phyloP scores from a whole-genome alignment of 352 stramenopile genomes.

The Globisporangium irregulare region DNA sequence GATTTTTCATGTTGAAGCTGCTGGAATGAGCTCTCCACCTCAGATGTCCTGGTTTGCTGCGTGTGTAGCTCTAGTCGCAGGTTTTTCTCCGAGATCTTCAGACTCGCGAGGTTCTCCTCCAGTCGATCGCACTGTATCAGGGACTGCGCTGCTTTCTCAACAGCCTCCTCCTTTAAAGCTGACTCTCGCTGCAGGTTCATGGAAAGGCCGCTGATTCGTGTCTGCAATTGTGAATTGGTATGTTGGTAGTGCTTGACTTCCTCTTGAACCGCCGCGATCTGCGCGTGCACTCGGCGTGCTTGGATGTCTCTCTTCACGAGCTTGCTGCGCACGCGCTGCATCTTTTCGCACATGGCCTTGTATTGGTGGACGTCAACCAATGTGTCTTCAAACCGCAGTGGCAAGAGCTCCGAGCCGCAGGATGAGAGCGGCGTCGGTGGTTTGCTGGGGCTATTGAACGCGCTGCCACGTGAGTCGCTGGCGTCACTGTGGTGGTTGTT shows the following conservation, averaged over 20 bases:
- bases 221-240: constrained; percentile 7
- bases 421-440: constrained; percentile 17
- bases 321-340: constrained; percentile 32
- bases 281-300: constrained; percentile 30
- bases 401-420: constrained; percentile 27
- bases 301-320: constrained; percentile 35
- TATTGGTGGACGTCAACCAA: constrained; percentile 41
- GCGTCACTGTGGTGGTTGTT: neutral
- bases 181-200: constrained; percentile 21
- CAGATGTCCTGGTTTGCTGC: neutral
- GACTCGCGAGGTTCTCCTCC: neutral
- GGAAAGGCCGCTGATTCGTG: constrained; percentile 15
- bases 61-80: constrained; percentile 17
- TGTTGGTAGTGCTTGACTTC: constrained; percentile 14
- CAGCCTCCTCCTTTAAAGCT: constrained; percentile 26
- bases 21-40: constrained; percentile 9
- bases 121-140: constrained; percentile 26
- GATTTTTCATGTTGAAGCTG: constrained; percentile 5
- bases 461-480: constrained; percentile 2
- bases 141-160: constrained; percentile 40
- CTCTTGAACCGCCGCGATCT: constrained; percentile 18
- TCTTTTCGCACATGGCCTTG: constrained; percentile 36
- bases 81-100: neutral
- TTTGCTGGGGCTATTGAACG: constrained; percentile 11
- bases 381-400: constrained; percentile 13